phyloP scores from a whole-genome alignment of 805 yeast genomes.

The Sugiyamaella smithiae region DNA sequence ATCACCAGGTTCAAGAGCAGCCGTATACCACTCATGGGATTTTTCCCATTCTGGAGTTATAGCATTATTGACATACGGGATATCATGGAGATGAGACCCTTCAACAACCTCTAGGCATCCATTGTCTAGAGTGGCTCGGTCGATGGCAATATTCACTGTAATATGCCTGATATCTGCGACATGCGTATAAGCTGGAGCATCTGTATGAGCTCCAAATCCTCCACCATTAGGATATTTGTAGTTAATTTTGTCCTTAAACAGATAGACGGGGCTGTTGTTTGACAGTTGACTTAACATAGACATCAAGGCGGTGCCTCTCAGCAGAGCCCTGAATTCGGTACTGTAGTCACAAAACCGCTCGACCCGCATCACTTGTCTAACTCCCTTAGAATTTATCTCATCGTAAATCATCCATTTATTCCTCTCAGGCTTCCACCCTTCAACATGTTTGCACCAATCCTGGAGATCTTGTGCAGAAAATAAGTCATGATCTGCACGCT shows the following conservation, averaged over 20 bases:
- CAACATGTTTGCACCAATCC: conserved; percentile 15
- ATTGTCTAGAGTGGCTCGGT: conserved; percentile 15
- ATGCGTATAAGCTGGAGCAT: conserved; percentile 21
- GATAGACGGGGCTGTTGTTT: conserved; percentile 9
- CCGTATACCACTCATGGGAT: conserved; percentile 17
- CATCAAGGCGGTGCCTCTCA: conserved; percentile 8
- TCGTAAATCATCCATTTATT: conserved; percentile 18
- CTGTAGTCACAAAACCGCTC: conserved; percentile 15
- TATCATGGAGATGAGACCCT: not conserved
- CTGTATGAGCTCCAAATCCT: conserved; percentile 20
- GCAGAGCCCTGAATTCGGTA: conserved; percentile 4
- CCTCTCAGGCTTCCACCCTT: conserved; percentile 12
- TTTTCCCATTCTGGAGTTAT: conserved; percentile 19
- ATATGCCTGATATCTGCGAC: conserved; percentile 16
- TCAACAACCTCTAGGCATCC: conserved; percentile 17
- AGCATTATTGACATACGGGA: conserved; percentile 3
- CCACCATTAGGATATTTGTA: conserved; percentile 16
- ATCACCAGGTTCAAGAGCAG: conserved; percentile 7
- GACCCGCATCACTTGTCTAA: conserved; percentile 18
- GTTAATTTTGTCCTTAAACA: conserved; percentile 20
- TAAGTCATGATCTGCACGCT: conserved; percentile 13
- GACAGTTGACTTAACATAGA: conserved; percentile 12
- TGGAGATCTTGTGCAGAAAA: conserved; percentile 11
- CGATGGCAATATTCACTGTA: conserved; percentile 17
- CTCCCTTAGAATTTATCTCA: conserved; percentile 17